A percentile compares a stretch with the other conserved stretches of the same genome.
phyloP scores from a whole-genome alignment of 371 early-diverging fungal genomes.

The Sporodiniella umbellata region DNA sequence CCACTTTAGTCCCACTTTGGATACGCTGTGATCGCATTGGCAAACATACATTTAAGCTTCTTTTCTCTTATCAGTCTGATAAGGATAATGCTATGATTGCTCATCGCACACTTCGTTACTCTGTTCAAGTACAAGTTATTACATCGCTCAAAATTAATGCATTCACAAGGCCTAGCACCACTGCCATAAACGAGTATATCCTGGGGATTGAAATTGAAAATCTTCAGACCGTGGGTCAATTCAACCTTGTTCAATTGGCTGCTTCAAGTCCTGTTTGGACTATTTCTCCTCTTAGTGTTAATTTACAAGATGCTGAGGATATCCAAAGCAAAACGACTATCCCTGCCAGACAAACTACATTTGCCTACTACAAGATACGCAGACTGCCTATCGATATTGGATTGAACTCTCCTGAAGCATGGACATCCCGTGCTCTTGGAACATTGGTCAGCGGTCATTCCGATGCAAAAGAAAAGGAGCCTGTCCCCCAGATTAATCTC shows the following conservation, averaged over 20 bases:
- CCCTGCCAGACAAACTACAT: conserved; percentile 60
- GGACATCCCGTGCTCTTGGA: conserved; percentile 47
- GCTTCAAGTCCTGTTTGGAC: conserved; percentile 74
- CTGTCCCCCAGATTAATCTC: conserved; percentile 36
- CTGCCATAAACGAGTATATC: conserved; percentile 72
- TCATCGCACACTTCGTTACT: conserved; percentile 65
- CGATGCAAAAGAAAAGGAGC: conserved; percentile 10
- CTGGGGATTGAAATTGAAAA: conserved; percentile 89
- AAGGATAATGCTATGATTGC: conserved; percentile 63
- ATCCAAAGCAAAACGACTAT: conserved; percentile 38
- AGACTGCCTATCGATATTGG: conserved; percentile 6
- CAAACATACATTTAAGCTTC: conserved; percentile 71
- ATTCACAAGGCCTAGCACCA: conserved; percentile 84
- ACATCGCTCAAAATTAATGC: conserved; percentile 91
- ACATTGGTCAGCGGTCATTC: conserved; percentile 29
- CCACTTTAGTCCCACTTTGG: conserved; percentile 81
- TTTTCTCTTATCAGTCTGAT: conserved; percentile 70
- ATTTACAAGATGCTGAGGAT: conserved; percentile 27
- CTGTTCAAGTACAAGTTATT: conserved; percentile 60
- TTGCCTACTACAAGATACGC: conserved; percentile 60
- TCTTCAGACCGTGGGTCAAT: conserved; percentile 55
- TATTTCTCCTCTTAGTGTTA: conserved; percentile 53
- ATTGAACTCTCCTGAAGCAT: conserved; percentile 45
- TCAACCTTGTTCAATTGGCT: conserved; percentile 69
- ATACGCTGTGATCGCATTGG: conserved; percentile 90